A percentile compares a stretch with the other conserved stretches of the same genome.
Evolutionary conservation across 345 rosid species (phyloP).

Genomic region (Balakata baccata): DNA sequence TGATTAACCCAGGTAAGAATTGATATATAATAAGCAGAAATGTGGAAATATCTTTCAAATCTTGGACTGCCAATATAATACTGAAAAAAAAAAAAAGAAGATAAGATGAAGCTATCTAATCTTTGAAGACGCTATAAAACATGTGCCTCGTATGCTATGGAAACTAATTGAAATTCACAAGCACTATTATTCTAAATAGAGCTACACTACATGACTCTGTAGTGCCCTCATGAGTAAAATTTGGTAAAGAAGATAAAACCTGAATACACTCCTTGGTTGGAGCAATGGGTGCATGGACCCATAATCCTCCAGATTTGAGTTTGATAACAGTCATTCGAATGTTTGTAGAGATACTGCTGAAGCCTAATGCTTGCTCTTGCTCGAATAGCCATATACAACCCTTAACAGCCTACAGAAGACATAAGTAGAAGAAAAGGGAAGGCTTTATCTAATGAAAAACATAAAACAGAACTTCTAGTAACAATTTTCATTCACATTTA

Average conservation of each 20-base stretch:
- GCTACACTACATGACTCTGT: not conserved
- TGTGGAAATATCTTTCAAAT: not conserved
- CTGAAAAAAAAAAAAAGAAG: not conserved
- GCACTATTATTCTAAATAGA: not conserved
- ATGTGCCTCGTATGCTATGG: not conserved
- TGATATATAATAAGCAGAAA: not conserved
- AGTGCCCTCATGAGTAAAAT: not conserved
- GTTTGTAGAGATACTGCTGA: conserved; percentile 94
- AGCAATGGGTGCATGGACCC: conserved; percentile 99
- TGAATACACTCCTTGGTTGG: conserved; percentile 94
- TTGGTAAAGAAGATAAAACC: conserved; percentile 34
- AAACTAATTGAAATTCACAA: not conserved
- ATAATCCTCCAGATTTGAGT: conserved; percentile 92
- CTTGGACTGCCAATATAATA: not conserved
- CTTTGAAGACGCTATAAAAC: not conserved
- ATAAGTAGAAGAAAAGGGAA: not conserved
- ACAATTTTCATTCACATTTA: not conserved
- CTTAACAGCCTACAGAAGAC: conserved; percentile 60
- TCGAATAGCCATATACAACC: conserved; percentile 91
- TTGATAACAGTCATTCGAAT: conserved; percentile 95
- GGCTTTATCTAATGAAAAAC: not conserved
- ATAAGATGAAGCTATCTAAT: not conserved
- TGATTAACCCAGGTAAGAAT: not conserved
- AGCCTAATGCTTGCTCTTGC: conserved; percentile 96
- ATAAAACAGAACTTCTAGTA: not conserved